Base-by-base conservation (phyloP, 306 rosid species). In the Hippophae tibetana region DNA sequence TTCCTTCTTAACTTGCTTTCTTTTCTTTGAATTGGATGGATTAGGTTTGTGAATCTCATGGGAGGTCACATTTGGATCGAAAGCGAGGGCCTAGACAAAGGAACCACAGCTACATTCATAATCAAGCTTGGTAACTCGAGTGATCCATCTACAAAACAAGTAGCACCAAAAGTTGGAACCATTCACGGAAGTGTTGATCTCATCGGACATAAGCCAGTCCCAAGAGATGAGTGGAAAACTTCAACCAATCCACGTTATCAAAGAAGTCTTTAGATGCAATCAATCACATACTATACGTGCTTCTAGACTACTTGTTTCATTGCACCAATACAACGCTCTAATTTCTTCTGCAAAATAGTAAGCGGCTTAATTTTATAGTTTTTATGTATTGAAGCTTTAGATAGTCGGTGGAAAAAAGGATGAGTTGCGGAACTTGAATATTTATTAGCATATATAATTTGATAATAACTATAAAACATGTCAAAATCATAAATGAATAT, bases 11-110 rank as follows among this genome's bases (percentile, higher is more conserved):
- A 18, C 23, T 18, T 60, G 61, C 65, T 70, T 76, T 72, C 9
- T 26, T 9, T 9, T 23, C 5, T 62, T 31, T 31, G 9, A 6
- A 52, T 38, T 49, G 70, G 64, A 65, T 72, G 68, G 59, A 61
- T 75, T 78, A 92, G 99, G 81, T 92, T 92, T 72, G 85, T 84
- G 58, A 88, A 82, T 74, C 89, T 86, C 62, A 92, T 92, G 99
- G 99, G 90, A 61, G 96, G 99, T 53, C 86, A 82, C 69, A 75
- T 92, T 45, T 88, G 99, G 96, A 78, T 88, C 5, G 95, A 88
- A 69, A 92, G 99, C 6, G 93, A 86, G 63, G 99, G 99, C 42
- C 68, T 53, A 14, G 86, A 80, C 43, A 93, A 76, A 74, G 99
- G 99, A 62, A 76, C 77, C 70, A 81, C 80, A 5, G 76, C 79